These are phyloP conservation scores for Candida chilensis DNA, from an alignment of 805 yeast species.

Conservation along the genomic window DNA sequence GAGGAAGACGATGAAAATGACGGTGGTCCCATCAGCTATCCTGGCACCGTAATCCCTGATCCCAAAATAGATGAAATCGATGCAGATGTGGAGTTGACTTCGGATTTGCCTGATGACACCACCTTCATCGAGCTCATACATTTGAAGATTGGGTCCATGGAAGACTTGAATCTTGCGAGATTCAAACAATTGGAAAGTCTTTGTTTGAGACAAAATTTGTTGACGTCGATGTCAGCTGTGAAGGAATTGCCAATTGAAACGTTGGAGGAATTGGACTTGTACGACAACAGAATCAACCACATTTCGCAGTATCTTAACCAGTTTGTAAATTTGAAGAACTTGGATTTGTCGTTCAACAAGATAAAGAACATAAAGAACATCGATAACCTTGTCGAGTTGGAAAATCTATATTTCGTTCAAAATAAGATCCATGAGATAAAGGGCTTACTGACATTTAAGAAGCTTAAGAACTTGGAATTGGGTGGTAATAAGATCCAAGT, in stretches of 20 bases:
- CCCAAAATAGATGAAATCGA: constrained; percentile 44
- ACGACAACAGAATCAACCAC: constrained; percentile 86
- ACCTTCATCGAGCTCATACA: constrained; percentile 61
- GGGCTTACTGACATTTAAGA: constrained; percentile 45
- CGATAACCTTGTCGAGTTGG: constrained; percentile 49
- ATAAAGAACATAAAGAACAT: constrained; percentile 80
- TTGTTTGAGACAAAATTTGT: constrained; percentile 76
- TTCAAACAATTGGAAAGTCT: constrained; percentile 50
- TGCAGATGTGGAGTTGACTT: constrained; percentile 61
- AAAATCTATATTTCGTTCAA: constrained; percentile 78
- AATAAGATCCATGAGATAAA: constrained; percentile 72
- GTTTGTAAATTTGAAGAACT: constrained; percentile 41
- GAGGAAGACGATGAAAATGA: constrained; percentile 14
- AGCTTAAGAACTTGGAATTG: constrained; percentile 66
- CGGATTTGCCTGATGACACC: constrained; percentile 45
- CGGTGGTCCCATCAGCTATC: constrained; percentile 28
- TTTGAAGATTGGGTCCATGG: constrained; percentile 55
- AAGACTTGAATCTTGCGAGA: constrained; percentile 47
- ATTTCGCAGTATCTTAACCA: constrained; percentile 64
- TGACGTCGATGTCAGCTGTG: constrained; percentile 51
- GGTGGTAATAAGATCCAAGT: constrained; percentile 77
- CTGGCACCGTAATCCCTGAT: constrained; percentile 36
- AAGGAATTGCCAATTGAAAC: constrained; percentile 53
- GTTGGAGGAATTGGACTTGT: constrained; percentile 75
- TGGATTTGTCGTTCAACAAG: constrained; percentile 87